These are phyloP conservation scores for Boletales sp. DNA, from an alignment of 768 basidiomycete species.

Conservation along the genomic window DNA sequence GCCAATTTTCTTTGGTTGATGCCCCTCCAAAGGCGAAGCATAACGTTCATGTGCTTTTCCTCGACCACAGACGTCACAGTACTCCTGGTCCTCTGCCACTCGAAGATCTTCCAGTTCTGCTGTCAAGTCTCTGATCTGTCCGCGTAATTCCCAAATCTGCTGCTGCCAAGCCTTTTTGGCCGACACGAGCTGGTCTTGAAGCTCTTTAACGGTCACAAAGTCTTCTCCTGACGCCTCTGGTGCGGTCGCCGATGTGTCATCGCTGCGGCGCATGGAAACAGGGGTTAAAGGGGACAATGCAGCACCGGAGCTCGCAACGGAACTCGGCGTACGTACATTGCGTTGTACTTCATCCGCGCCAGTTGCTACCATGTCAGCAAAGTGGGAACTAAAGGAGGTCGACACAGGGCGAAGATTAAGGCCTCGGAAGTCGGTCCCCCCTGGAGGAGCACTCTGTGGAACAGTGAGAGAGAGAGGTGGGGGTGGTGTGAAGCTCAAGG, in stretches of 20 bases:
- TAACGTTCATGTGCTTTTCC: slow-evolving; percentile 27
- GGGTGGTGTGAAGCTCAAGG: slow-evolving; percentile 10
- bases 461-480: slow-evolving; percentile 14
- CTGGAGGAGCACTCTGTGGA: slow-evolving; percentile 65
- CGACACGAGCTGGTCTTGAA: slow-evolving; percentile 59
- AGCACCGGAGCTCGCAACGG: slow-evolving; percentile 38
- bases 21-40: slow-evolving; percentile 11
- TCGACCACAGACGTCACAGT: slow-evolving; percentile 63
- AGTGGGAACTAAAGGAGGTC: slow-evolving; percentile 68
- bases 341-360: slow-evolving; percentile 28
- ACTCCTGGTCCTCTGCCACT: slow-evolving; percentile 36
- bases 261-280: slow-evolving; percentile 30
- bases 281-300: slow-evolving; percentile 49
- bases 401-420: slow-evolving; percentile 75
- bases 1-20: slow-evolving; percentile 28
- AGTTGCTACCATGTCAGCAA: slow-evolving; percentile 42
- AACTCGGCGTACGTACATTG: slow-evolving; percentile 51
- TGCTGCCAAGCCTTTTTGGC: slow-evolving; percentile 66
- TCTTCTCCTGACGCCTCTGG: slow-evolving; percentile 37
- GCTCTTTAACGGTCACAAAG: slow-evolving; percentile 42
- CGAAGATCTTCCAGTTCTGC: slow-evolving; percentile 61
- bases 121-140: slow-evolving; percentile 68
- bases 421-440: slow-evolving; percentile 57
- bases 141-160: slow-evolving; percentile 73
- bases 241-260: slow-evolving; percentile 27